A percentile compares a stretch with the other conserved stretches of the same genome.
Conservation (phyloP, 495 filamentous ascomycete species). For the Podospora comata region DNA sequence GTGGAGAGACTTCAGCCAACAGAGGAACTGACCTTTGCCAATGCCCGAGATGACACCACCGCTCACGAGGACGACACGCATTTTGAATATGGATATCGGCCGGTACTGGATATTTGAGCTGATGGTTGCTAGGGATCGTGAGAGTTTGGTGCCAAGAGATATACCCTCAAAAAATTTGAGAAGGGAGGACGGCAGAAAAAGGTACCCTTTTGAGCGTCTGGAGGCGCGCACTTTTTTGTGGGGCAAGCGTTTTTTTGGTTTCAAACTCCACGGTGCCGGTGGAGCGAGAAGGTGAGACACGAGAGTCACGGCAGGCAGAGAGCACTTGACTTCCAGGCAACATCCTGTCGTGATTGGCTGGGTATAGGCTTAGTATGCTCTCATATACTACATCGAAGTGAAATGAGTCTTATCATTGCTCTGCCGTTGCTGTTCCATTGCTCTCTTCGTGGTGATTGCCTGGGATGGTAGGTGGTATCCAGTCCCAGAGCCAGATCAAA, state of each 20-base stretch:
- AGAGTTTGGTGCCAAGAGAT: not conserved
- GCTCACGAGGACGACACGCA: slow-evolving; percentile 13
- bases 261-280: not conserved
- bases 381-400: no score
- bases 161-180: not conserved
- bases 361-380: no score
- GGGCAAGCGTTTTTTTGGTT: not conserved
- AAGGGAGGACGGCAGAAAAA: not conserved
- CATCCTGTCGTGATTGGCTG: not conserved
- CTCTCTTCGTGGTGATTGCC: no score
- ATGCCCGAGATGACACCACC: slow-evolving; percentile 10
- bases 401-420: not conserved
- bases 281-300: not conserved
- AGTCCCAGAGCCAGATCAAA: no score
- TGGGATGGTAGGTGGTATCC: no score
- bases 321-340: not conserved
- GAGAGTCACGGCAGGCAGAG: not conserved
- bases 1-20: not conserved
- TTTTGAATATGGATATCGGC: not conserved
- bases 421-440: not conserved
- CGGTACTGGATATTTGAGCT: not conserved
- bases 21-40: slow-evolving; percentile 5
- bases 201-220: not conserved
- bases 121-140: not conserved
- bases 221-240: not conserved